Evolutionary conservation across 495 filamentous ascomycete genomes (phyloP).

Genomic region (Patellaria atrata): DNA sequence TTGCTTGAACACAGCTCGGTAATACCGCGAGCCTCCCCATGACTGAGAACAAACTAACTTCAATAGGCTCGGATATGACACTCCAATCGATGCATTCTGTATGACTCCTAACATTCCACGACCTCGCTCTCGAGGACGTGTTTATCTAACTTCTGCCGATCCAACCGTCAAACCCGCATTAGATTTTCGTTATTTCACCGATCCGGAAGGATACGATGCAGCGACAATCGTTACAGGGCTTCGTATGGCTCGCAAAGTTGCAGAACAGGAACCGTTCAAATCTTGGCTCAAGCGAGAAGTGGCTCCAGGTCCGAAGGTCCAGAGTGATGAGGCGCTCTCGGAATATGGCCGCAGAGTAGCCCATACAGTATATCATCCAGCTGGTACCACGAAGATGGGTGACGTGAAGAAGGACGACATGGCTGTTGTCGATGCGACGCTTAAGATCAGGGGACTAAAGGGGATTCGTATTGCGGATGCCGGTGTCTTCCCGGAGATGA

Average conservation of each 20-base stretch:
- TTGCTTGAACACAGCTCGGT: conserved; percentile 33
- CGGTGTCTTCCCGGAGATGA: conserved; percentile 55
- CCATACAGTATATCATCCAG: conserved; percentile 78
- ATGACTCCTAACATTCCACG: conserved; percentile 86
- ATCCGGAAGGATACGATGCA: conserved; percentile 69
- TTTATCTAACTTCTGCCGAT: conserved; percentile 58
- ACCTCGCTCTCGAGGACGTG: conserved; percentile 54
- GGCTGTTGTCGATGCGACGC: conserved; percentile 47
- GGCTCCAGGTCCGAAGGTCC: conserved; percentile 53
- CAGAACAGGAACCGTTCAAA: conserved; percentile 56
- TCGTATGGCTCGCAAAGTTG: conserved; percentile 54
- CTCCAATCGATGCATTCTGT: conserved; percentile 66
- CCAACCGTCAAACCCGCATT: conserved; percentile 62
- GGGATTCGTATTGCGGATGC: conserved; percentile 50
- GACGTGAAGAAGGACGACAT: conserved; percentile 44
- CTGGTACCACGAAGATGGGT: conserved; percentile 81
- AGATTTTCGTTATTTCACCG: conserved; percentile 82
- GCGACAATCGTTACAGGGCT: conserved; percentile 69
- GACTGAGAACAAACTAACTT: conserved; percentile 1
- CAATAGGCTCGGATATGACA: conserved; percentile 54
- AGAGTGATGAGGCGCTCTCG: conserved; percentile 54
- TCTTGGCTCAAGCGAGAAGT: conserved; percentile 69
- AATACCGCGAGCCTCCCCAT: conserved; percentile 27
- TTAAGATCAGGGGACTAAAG: conserved; percentile 43
- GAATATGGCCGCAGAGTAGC: conserved; percentile 62